A percentile compares a stretch with the other conserved stretches of the same genome.
Conservation (phyloP, 2,329 filamentous ascomycete genomes). For the Epichloe gansuensis region DNA sequence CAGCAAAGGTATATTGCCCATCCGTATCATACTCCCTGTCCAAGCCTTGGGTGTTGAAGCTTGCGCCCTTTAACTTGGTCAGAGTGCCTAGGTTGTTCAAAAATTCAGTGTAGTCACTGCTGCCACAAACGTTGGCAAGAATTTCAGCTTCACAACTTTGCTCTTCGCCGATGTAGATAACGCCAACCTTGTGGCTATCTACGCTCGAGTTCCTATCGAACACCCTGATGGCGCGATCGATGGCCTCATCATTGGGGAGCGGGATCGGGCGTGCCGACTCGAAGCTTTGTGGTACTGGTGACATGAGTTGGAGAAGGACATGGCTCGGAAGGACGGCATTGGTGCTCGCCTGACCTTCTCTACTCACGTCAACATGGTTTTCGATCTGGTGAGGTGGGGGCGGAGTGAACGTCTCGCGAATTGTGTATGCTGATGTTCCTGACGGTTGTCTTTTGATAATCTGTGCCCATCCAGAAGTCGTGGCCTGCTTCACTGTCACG, state of each 20-base stretch:
- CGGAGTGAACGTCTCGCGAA: conserved; percentile 47
- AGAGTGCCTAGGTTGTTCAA: conserved; percentile 71
- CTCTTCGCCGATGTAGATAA: conserved; percentile 83
- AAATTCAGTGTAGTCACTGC: conserved; percentile 78
- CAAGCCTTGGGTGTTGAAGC: conserved; percentile 86
- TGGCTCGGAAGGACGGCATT: conserved; percentile 61
- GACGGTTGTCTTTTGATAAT: conserved; percentile 61
- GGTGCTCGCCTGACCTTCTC: conserved; percentile 40
- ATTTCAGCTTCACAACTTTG: conserved; percentile 78
- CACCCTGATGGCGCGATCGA: conserved; percentile 59
- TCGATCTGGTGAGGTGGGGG: conserved; percentile 44
- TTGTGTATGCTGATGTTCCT: conserved; percentile 47
- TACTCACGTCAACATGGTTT: conserved; percentile 33
- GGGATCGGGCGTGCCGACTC: conserved; percentile 59
- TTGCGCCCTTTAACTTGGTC: conserved; percentile 67
- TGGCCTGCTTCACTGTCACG: conserved; percentile 61
- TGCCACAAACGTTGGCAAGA: conserved; percentile 74
- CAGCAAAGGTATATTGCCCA: conserved; percentile 81
- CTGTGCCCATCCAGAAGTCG: conserved; percentile 53
- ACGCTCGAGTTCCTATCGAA: conserved; percentile 86
- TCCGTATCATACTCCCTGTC: conserved; percentile 68
- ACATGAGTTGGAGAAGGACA: conserved; percentile 56
- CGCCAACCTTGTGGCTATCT: conserved; percentile 89
- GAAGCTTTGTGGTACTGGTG: conserved; percentile 45
- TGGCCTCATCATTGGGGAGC: conserved; percentile 57